phyloP scores from a whole-genome alignment of 139 green algal species.

The Asterochloris erici region DNA sequence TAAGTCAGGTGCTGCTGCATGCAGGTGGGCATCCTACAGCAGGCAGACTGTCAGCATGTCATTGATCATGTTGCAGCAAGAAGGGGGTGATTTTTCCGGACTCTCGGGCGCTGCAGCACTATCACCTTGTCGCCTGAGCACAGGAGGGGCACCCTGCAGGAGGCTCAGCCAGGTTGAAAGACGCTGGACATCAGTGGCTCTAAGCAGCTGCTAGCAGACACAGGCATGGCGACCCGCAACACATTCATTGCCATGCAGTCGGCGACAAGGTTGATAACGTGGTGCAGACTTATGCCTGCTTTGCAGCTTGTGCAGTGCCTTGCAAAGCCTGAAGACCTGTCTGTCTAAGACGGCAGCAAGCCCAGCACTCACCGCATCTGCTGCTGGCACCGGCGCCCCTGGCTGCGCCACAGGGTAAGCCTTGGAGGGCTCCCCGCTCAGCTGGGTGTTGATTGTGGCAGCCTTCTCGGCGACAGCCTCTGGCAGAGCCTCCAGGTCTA shows the following conservation, averaged over 20 bases:
- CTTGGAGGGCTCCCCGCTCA: slow-evolving; percentile 44
- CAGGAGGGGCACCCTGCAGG: not conserved
- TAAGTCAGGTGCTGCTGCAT: too few species aligned
- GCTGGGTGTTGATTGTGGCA: slow-evolving; percentile 24
- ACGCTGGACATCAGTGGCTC: too few species aligned
- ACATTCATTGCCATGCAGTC: not conserved
- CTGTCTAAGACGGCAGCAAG: not conserved
- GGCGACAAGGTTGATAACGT: not conserved
- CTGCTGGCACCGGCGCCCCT: slow-evolving; percentile 16
- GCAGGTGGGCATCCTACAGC: too few species aligned
- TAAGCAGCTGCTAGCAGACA: too few species aligned
- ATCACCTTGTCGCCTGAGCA: slow-evolving; percentile 21
- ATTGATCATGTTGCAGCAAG: too few species aligned
- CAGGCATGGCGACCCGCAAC: not conserved
- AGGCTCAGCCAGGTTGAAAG: too few species aligned
- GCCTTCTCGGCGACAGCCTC: slow-evolving; percentile 29
- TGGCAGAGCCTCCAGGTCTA: slow-evolving; percentile 54
- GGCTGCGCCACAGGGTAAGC: slow-evolving; percentile 38
- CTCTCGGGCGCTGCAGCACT: slow-evolving; percentile 38
- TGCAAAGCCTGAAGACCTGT: slow-evolving; percentile 35
- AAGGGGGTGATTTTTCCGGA: too few species aligned
- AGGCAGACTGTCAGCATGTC: too few species aligned
- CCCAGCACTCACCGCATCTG: not conserved
- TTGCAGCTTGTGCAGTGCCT: not conserved
- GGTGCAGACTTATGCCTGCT: too few species aligned